Percentiles rank a stretch among this genome's conserved stretches.
Conservation (phyloP, 1,284 basidiomycete genomes). For the Wallemia ichthyophaga region DNA sequence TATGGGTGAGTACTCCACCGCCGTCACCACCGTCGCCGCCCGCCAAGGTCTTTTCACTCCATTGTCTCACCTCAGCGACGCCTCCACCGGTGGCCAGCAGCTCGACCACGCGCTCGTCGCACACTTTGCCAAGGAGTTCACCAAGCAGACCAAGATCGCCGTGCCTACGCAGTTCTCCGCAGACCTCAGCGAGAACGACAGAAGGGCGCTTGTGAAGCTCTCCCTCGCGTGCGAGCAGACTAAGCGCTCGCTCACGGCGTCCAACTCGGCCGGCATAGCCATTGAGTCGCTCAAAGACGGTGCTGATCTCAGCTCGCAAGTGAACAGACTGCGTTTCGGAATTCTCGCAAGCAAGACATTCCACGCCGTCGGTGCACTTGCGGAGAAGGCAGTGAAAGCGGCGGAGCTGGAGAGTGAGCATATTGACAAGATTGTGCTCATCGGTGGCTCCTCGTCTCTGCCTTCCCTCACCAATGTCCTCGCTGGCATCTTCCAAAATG, state of each 20-base stretch:
- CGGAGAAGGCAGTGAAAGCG: conserved; percentile 29
- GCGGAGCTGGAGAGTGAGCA: conserved; percentile 40
- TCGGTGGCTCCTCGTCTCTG: conserved; percentile 60
- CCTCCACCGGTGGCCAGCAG: conserved; percentile 24
- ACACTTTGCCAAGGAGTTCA: conserved; percentile 86
- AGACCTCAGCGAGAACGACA: conserved; percentile 26
- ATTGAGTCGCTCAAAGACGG: conserved; percentile 91
- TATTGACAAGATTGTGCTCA: conserved; percentile 71
- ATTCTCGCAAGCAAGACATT: conserved; percentile 51
- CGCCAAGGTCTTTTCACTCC: not conserved
- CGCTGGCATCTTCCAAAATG: conserved; percentile 29
- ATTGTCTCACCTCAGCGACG: not conserved
- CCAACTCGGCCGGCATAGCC: conserved; percentile 49
- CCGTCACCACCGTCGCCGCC: conserved; percentile 2
- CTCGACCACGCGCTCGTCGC: conserved; percentile 60
- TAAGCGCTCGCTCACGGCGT: conserved; percentile 72
- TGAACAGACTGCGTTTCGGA: conserved; percentile 84
- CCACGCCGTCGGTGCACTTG: conserved; percentile 30
- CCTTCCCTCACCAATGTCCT: conserved; percentile 57
- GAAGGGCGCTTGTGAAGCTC: conserved; percentile 75
- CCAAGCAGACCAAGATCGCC: conserved; percentile 71
- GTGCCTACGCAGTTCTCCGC: conserved; percentile 29
- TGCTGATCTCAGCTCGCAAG: conserved; percentile 62
- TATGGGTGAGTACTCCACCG: conserved; percentile 19
- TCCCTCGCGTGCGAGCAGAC: conserved; percentile 78